Evolutionary conservation across 805 yeast genomes (phyloP).

Genomic region (Spathaspora gorwiae): DNA sequence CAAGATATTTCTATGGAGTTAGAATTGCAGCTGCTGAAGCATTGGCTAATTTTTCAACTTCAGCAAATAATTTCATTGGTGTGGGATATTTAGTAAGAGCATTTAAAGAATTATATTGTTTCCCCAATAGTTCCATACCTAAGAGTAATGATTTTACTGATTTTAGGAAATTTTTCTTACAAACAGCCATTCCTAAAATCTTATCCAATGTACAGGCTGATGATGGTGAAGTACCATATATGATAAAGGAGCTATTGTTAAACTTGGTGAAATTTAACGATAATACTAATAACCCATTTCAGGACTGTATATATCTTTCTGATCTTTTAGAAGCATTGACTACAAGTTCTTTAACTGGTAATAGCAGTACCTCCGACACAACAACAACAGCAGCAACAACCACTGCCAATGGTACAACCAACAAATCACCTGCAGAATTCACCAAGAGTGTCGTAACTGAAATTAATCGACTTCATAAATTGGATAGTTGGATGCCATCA

Average conservation of each 20-base stretch:
- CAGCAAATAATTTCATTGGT: slow-evolving; percentile 64
- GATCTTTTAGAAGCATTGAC: slow-evolving; percentile 55
- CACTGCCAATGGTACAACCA: background rate
- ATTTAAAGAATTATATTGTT: slow-evolving; percentile 69
- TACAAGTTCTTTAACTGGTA: slow-evolving; percentile 4
- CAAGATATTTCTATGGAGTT: slow-evolving; percentile 82
- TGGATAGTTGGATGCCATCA: slow-evolving; percentile 86
- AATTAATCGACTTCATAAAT: slow-evolving; percentile 65
- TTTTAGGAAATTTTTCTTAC: slow-evolving; percentile 63
- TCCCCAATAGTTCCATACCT: slow-evolving; percentile 58
- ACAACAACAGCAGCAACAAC: background rate
- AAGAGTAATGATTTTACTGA: slow-evolving; percentile 76
- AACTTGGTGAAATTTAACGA: slow-evolving; percentile 80
- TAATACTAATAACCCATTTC: slow-evolving; percentile 70
- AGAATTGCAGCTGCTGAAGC: slow-evolving; percentile 84
- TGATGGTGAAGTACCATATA: slow-evolving; percentile 54
- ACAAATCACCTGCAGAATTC: slow-evolving; percentile 12
- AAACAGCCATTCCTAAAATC: slow-evolving; percentile 61
- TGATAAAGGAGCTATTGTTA: slow-evolving; percentile 58
- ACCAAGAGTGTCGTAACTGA: slow-evolving; percentile 47
- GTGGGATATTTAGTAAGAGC: slow-evolving; percentile 66
- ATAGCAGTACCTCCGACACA: slow-evolving; percentile 5
- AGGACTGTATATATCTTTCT: slow-evolving; percentile 66
- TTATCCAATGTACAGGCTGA: slow-evolving; percentile 59
- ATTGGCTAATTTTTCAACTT: slow-evolving; percentile 61